phyloP scores from a whole-genome alignment of 163 green algal genomes.

The Volvox carteri region DNA sequence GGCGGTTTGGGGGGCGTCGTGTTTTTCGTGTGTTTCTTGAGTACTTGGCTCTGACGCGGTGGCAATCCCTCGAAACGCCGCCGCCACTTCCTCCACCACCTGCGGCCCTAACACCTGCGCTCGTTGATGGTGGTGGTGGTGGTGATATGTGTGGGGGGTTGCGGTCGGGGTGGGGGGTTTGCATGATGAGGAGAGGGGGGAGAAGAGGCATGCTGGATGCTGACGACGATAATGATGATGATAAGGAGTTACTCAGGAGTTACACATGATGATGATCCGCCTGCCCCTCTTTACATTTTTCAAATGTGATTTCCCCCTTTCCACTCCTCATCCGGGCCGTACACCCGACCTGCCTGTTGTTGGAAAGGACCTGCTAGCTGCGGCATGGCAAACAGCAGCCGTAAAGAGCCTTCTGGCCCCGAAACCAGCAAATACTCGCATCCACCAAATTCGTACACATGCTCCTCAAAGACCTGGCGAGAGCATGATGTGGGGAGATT shows the following conservation, averaged over 20 bases:
- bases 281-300: too few species aligned
- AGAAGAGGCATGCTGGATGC: not conserved
- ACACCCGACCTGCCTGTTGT: constrained; percentile 29
- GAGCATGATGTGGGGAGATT: not conserved
- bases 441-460: constrained; percentile 46
- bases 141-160: too few species aligned
- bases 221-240: too few species aligned
- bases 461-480: constrained; percentile 31
- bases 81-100: constrained; percentile 18
- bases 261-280: too few species aligned
- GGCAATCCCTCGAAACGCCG: constrained; percentile 36
- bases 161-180: too few species aligned
- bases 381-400: constrained; percentile 33
- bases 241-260: too few species aligned
- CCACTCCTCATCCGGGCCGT: too few species aligned
- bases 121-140: too few species aligned
- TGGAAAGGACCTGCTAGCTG: constrained; percentile 9
- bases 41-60: not conserved
- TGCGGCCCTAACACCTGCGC: constrained; percentile 33
- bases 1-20: not conserved
- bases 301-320: too few species aligned
- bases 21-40: too few species aligned
- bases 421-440: constrained; percentile 47
- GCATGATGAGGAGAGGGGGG: not conserved
- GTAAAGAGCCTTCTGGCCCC: not conserved